Evolutionary conservation across 179 eudicot species (phyloP).

Genomic region (Silene coronaria): DNA sequence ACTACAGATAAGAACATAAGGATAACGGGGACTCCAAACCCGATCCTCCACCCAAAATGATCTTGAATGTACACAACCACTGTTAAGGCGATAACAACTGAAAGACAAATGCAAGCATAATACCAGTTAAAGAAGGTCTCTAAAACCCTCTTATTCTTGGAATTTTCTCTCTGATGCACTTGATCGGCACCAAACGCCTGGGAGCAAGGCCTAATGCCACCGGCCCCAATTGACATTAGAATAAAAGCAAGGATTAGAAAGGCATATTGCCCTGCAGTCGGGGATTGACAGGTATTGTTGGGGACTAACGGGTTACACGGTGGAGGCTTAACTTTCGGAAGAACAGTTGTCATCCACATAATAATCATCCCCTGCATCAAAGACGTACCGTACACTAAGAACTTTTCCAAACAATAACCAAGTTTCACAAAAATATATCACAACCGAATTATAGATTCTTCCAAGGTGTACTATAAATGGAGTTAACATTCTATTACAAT

Average conservation of each 20-base stretch:
- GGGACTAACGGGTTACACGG: constrained; percentile 40
- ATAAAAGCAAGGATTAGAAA: constrained; percentile 47
- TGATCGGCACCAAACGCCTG: constrained; percentile 96
- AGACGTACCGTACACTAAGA: not conserved
- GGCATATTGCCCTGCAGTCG: constrained; percentile 44
- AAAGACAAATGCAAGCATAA: constrained; percentile 49
- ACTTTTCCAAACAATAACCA: not conserved
- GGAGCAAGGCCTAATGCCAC: constrained; percentile 77
- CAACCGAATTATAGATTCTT: too few relatives aligned
- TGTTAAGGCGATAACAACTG: constrained; percentile 54
- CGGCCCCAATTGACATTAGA: constrained; percentile 79
- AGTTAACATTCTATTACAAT: too few relatives aligned
- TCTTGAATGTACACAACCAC: constrained; percentile 85
- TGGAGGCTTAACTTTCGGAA: constrained; percentile 60
- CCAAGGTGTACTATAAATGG: too few relatives aligned
- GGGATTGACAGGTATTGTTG: constrained; percentile 37
- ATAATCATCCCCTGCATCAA: constrained; percentile 59
- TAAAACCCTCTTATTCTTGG: constrained; percentile 44
- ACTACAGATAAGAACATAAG: constrained; percentile 64
- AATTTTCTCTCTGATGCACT: constrained; percentile 44
- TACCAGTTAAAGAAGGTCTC: constrained; percentile 84
- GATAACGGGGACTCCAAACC: constrained; percentile 72
- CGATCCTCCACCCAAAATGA: constrained; percentile 69
- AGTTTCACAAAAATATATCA: too few relatives aligned
- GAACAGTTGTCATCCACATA: constrained; percentile 73